Percentiles rank a stretch among this genome's conserved stretches.
Evolutionary conservation across 176 grass and related monocot species (phyloP).

Genomic region (Aegilops longissima): DNA sequence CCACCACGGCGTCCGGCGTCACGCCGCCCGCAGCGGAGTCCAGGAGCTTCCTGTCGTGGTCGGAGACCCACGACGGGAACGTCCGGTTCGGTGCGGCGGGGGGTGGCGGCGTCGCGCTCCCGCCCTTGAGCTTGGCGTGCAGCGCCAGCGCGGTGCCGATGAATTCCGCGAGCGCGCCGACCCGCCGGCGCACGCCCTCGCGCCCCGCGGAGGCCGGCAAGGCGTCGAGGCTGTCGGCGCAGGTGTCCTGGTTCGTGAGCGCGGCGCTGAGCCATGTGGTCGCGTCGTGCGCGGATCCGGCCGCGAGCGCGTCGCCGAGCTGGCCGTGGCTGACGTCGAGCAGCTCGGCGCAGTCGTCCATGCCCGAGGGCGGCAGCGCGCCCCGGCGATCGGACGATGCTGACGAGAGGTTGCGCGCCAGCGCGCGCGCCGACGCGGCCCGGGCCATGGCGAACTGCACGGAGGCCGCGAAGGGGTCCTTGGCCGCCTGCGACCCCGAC

Average conservation of each 20-base stretch:
- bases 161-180: conserved; percentile 49
- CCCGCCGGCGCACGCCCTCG: conserved; percentile 32
- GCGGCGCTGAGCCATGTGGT: conserved; percentile 90
- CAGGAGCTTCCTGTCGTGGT: conserved; percentile 46
- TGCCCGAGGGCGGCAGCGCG: conserved; percentile 1
- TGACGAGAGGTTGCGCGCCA: conserved; percentile 61
- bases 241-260: conserved; percentile 86
- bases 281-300: conserved; percentile 17
- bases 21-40: conserved; percentile 31
- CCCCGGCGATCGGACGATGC: background rate
- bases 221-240: conserved; percentile 59
- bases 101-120: background rate
- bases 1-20: conserved; percentile 72
- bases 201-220: conserved; percentile 17
- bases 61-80: conserved; percentile 60
- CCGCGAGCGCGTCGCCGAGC: conserved; percentile 48
- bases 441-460: conserved; percentile 72
- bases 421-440: conserved; percentile 38
- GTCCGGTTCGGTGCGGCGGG: background rate
- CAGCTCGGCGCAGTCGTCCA: conserved; percentile 79
- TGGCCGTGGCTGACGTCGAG: conserved; percentile 66
- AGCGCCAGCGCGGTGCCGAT: conserved; percentile 76
- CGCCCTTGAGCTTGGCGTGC: conserved; percentile 34
- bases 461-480: conserved; percentile 54
- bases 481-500: background rate